Conservation (phyloP, 1,284 basidiomycete species). For the Malassezia sympodialis region DNA sequence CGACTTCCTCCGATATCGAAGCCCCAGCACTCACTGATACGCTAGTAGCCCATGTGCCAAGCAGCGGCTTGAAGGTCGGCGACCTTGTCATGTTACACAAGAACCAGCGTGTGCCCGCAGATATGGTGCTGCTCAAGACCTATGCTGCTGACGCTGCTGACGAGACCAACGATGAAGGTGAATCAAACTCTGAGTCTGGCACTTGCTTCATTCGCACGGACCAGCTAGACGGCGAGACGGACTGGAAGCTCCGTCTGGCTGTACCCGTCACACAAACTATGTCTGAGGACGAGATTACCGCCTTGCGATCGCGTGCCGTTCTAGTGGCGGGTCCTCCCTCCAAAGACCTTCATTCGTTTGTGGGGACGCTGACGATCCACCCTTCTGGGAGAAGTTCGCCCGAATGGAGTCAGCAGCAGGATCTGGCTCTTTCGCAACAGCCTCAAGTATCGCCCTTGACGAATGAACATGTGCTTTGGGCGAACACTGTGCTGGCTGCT, state of each 20-base stretch:
- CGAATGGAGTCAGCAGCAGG: conserved; percentile 4
- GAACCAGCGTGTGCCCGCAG: conserved; percentile 92
- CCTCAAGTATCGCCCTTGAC: conserved; percentile 51
- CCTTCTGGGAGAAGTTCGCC: conserved; percentile 18
- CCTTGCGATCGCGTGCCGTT: conserved; percentile 49
- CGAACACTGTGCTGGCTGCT: conserved; percentile 92
- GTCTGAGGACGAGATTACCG: conserved; percentile 58
- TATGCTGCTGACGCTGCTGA: conserved; percentile 45
- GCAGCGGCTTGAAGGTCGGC: conserved; percentile 78
- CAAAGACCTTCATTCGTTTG: conserved; percentile 92
- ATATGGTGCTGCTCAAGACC: conserved; percentile 79
- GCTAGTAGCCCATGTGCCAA: conserved; percentile 53
- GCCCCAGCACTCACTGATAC: conserved; percentile 3
- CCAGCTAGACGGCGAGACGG: conserved; percentile 96
- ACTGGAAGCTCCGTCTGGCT: conserved; percentile 93
- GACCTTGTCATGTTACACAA: conserved; percentile 87
- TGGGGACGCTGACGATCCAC: conserved; percentile 79
- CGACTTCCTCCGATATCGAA: conserved; percentile 17
- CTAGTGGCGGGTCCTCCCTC: conserved; percentile 74
- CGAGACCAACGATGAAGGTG: conserved; percentile 51
- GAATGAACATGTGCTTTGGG: conserved; percentile 91
- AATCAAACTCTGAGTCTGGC: conserved; percentile 54
- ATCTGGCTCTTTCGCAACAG: conserved; percentile 49
- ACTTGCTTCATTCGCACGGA: conserved; percentile 97
- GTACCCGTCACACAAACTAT: conserved; percentile 73